phyloP scores from a whole-genome alignment of 805 yeast genomes.

The Yarrowia sp. region DNA sequence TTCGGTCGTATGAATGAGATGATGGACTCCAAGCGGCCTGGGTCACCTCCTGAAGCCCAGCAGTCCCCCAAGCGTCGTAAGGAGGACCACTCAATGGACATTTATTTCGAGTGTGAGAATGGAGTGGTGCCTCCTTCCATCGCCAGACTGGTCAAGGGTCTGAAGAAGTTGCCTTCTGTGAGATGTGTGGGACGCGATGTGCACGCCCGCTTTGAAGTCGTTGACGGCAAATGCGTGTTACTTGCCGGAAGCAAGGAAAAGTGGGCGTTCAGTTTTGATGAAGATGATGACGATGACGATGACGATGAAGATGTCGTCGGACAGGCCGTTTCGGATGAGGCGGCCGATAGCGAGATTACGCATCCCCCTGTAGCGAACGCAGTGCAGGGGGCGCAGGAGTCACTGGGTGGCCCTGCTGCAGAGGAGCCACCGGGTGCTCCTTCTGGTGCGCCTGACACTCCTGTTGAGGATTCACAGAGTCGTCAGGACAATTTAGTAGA shows the following conservation, averaged over 20 bases:
- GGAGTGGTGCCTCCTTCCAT: not conserved
- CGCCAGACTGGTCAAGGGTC: not conserved
- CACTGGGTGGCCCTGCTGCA: too few relatives aligned
- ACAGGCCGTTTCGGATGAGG: too few relatives aligned
- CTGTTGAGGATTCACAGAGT: too few relatives aligned
- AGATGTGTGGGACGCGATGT: not conserved
- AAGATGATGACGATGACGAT: not conserved
- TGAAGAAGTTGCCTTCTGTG: not conserved
- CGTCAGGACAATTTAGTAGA: too few relatives aligned
- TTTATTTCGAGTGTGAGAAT: not conserved
- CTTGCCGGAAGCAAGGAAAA: slow-evolving; percentile 3
- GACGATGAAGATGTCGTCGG: not conserved
- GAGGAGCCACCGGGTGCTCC: too few relatives aligned
- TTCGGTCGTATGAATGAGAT: not conserved
- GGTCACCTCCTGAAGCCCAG: too few relatives aligned
- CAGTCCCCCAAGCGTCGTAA: not conserved
- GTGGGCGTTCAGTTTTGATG: not conserved
- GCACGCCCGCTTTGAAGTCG: not conserved
- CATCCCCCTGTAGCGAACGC: too few relatives aligned
- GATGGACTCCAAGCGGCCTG: not conserved
- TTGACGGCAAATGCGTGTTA: not conserved
- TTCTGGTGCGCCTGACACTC: too few relatives aligned
- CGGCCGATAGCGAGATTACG: too few relatives aligned
- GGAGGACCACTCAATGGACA: not conserved
- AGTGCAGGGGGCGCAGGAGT: too few relatives aligned